Base-by-base conservation (phyloP, 805 yeast genomes). In the Candida xiaguanensis region DNA sequence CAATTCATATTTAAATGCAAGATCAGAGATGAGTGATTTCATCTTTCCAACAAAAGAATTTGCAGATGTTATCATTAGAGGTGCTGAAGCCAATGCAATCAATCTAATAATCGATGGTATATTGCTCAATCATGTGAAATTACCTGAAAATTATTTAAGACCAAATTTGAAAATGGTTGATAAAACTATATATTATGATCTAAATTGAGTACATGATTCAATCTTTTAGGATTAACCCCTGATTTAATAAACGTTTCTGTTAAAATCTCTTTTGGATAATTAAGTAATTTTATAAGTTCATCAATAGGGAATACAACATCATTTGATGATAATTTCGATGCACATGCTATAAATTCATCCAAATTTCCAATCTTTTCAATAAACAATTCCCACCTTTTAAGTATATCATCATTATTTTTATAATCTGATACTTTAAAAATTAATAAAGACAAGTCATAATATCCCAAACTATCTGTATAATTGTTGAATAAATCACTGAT, bases 381-480 rank as follows among this genome's bases (percentile, higher is more conserved):
- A 36, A 84, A 69, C 41, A 80, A 75, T 45, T 77, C 80, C 95
- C 96, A 91, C 60, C 89, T 80, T 40, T 79, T 75, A 48, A 80
- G 64, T 39, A 91, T 84, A 56, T 86, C 96, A 48, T 86, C 95
- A 9, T 81, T 72, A 52, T 86, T 86, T 53, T 91, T 78, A 59
- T 83, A 83, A 54, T 91, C 96, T 2, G 97, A 81, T 11, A 84
- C 76, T 54, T 86, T 85, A 69, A 85, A 86, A 12, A 89, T 80
- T 29, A 78, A 61, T 43, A 90, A 69, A 45, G 95, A 84, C 36
- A 91, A 70, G 49, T 86, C 95, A 59, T 82, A 80, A 55, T 90
- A 91, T 5, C 91, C 91, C 44, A 90, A 66, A 17, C 95, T 95
- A 51, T 85, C 90, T 9, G 95, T 87, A 60, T 74, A 91, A 46